phyloP scores from a whole-genome alignment of 768 basidiomycete genomes.

The Termitomyces titanicus region DNA sequence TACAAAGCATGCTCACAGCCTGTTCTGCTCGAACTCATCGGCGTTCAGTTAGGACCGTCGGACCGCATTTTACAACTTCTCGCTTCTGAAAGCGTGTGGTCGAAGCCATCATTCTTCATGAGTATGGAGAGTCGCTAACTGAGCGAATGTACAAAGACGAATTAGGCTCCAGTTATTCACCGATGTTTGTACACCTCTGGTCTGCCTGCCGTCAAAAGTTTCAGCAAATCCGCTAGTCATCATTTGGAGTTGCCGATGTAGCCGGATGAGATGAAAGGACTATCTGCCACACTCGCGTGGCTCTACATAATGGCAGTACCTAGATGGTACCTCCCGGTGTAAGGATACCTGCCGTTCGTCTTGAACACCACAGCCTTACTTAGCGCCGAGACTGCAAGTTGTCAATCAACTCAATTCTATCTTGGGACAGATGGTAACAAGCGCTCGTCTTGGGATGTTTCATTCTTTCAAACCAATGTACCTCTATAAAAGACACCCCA shows the following conservation, averaged over 20 bases:
- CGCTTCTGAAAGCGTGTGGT: not conserved
- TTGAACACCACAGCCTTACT: not conserved
- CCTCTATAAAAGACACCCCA: slow-evolving; percentile 7
- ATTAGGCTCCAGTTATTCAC: slow-evolving; percentile 7
- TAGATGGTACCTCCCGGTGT: slow-evolving; percentile 10
- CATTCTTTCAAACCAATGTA: slow-evolving; percentile 3
- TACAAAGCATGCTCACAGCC: not conserved
- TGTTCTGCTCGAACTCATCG: not conserved
- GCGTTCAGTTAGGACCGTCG: not conserved
- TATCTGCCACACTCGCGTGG: slow-evolving; percentile 8
- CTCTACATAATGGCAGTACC: slow-evolving; percentile 12
- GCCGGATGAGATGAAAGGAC: slow-evolving; percentile 12
- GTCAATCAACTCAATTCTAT: slow-evolving; percentile 9
- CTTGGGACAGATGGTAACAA: slow-evolving; percentile 10
- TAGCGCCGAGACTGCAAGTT: slow-evolving; percentile 4
- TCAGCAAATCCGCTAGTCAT: slow-evolving; percentile 13
- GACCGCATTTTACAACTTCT: not conserved
- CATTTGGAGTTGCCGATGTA: slow-evolving; percentile 8
- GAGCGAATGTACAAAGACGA: not conserved
- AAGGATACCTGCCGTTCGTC: slow-evolving; percentile 9
- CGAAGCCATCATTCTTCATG: not conserved
- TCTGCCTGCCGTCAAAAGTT: slow-evolving; percentile 15
- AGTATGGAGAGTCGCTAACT: slow-evolving; percentile 1
- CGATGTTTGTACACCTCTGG: slow-evolving; percentile 16
- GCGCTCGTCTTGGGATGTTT: slow-evolving; percentile 12